These are phyloP conservation scores for Fusarium sp. DNA, from an alignment of 2,329 filamentous ascomycete species.

Conservation along the genomic window DNA sequence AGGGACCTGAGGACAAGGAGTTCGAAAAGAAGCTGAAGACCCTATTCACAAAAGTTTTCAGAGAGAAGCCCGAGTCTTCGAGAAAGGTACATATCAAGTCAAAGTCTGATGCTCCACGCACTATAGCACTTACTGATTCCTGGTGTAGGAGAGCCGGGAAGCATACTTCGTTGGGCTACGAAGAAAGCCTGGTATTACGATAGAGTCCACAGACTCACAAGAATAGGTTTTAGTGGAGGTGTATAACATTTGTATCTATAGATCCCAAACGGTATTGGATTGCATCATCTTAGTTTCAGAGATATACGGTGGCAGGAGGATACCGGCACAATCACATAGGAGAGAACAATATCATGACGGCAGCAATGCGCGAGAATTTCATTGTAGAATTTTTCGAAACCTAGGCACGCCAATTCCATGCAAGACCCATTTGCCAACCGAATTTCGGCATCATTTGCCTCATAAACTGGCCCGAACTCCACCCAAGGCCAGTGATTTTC, in stretches of 20 bases:
- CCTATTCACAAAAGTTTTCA: constrained; percentile 82
- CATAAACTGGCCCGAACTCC: constrained; percentile 47
- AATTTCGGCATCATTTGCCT: constrained; percentile 49
- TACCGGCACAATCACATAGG: background rate
- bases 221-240: background rate
- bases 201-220: constrained; percentile 22
- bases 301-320: background rate
- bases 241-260: background rate
- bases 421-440: constrained; percentile 53
- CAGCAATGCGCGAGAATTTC: constrained; percentile 48
- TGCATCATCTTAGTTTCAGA: background rate
- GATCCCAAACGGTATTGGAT: no score
- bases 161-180: constrained; percentile 85
- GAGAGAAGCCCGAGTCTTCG: constrained; percentile 93
- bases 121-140: constrained; percentile 3
- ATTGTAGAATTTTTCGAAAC: constrained; percentile 58
- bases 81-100: constrained; percentile 70
- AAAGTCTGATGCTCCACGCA: background rate
- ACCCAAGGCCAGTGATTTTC: constrained; percentile 45
- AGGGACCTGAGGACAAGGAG: constrained; percentile 85
- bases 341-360: constrained; percentile 42
- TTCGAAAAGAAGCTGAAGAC: constrained; percentile 80
- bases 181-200: constrained; percentile 65
- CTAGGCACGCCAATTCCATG: constrained; percentile 62
- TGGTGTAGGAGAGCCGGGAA: constrained; percentile 70